A percentile compares a stretch with the other conserved stretches of the same genome.
These are phyloP conservation scores for Hyaloperonospora brassicae DNA, from an alignment of 352 stramenopile genomes.

Conservation along the genomic window DNA sequence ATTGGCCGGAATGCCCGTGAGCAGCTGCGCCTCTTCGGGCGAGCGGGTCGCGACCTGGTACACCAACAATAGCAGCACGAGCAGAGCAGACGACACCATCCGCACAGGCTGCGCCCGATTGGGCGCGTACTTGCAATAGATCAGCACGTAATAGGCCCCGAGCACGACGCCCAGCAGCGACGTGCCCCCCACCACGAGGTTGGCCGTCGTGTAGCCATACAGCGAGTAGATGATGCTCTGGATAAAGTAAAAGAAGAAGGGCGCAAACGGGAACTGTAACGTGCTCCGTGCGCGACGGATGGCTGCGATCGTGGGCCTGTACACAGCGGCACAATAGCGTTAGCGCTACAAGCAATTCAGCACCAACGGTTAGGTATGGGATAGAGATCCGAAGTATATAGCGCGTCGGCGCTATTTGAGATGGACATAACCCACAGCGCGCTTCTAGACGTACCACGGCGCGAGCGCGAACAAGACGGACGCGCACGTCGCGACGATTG, in stretches of 20 bases:
- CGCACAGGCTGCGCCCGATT: constrained; percentile 35
- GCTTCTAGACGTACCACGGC: background rate
- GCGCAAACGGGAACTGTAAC: constrained; percentile 68
- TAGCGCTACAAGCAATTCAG: no score
- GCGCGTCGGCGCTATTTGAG: no score
- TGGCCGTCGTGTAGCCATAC: constrained; percentile 57
- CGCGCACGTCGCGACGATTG: constrained; percentile 46
- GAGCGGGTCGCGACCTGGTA: constrained; percentile 37
- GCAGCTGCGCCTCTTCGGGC: constrained; percentile 42
- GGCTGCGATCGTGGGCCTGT: constrained; percentile 49
- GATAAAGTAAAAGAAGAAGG: constrained; percentile 82
- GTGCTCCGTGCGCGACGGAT: constrained; percentile 64
- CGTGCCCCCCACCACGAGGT: constrained; percentile 50
- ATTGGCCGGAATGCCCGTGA: constrained; percentile 70
- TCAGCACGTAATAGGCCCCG: constrained; percentile 59
- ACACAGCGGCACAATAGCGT: constrained; percentile 1
- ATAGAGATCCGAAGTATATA: no score
- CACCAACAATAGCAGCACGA: constrained; percentile 44
- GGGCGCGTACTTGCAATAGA: constrained; percentile 52
- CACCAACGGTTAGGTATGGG: no score
- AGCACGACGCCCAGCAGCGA: constrained; percentile 47
- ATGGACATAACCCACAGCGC: background rate
- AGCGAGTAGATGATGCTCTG: constrained; percentile 78
- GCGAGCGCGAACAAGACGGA: constrained; percentile 50
- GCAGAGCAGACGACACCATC: constrained; percentile 39